These are phyloP conservation scores for Verticillium zaregamsianum DNA, from an alignment of 2,329 filamentous ascomycete genomes.

Conservation along the genomic window DNA sequence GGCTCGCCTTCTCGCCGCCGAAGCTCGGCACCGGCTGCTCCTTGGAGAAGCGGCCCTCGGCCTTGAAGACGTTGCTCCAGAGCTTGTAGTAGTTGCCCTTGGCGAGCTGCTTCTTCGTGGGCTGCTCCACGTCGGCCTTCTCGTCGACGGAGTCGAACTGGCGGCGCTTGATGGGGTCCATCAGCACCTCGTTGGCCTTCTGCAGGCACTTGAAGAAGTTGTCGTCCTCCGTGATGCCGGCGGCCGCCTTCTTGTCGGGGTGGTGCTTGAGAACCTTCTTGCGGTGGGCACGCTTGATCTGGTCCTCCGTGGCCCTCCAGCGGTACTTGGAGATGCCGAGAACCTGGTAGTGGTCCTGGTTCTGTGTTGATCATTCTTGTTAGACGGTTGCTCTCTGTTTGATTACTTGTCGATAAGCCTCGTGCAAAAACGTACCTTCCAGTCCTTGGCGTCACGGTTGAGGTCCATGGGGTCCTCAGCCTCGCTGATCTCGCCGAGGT, in stretches of 20 bases:
- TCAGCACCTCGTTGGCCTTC: constrained; percentile 89
- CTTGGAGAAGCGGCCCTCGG: constrained; percentile 91
- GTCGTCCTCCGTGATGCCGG: constrained; percentile 84
- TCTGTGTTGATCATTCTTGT: constrained; percentile 39
- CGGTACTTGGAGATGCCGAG: constrained; percentile 91
- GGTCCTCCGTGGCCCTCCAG: constrained; percentile 88
- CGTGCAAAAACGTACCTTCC: constrained; percentile 67
- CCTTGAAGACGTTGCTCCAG: constrained; percentile 85
- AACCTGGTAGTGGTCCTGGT: constrained; percentile 96
- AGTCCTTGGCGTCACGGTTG: constrained; percentile 93
- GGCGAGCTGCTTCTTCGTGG: constrained; percentile 82
- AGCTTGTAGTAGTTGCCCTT: constrained; percentile 94
- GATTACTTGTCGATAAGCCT: background rate
- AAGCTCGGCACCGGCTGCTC: constrained; percentile 82
- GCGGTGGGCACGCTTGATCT: constrained; percentile 98
- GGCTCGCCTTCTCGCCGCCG: constrained; percentile 76
- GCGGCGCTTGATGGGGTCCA: constrained; percentile 85
- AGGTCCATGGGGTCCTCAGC: constrained; percentile 90
- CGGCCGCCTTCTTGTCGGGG: constrained; percentile 96
- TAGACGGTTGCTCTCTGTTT: background rate
- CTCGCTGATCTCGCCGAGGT: constrained; percentile 89
- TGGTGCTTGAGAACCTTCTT: constrained; percentile 99
- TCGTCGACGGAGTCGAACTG: constrained; percentile 98
- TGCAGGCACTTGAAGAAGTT: constrained; percentile 99
- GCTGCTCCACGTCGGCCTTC: constrained; percentile 85